Base-by-base conservation (phyloP, 1,284 basidiomycete species). In the Leccinum fuscescens region DNA sequence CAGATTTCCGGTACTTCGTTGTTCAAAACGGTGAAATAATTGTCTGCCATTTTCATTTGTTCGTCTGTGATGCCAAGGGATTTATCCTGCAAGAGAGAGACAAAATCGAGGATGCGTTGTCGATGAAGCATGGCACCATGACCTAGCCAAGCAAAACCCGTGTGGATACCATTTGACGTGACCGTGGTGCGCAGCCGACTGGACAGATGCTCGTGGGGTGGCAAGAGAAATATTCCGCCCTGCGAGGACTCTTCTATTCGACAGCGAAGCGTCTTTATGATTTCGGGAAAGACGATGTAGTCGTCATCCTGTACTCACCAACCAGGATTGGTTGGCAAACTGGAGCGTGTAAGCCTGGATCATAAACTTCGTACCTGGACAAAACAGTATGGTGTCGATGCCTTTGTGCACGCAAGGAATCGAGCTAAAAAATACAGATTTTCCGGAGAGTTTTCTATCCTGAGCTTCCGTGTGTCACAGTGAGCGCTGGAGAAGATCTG, bases 381-480 rank as follows among this genome's bases (percentile, higher is more conserved):
- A 68, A 87, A 89, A 70, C 85, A 89, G 65, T 80, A 84, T 35
- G 74, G 73, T 1, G 85, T 85, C 6, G 70, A 72, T 1, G 78
- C 78, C 56, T 79, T 72, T n/a, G 78, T 74, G 64, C 86, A 90
- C 0, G 82, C 86, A 15, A 86, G 61, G 61, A 82, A 89, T 14
- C 87, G 80, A n/a, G 85, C 86, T 69, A 85, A 80, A 65, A 90
- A 89, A 65, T 84, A 86, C 12, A 81, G 24, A 66, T 89, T 89
- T 35, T 74, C 65, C 0, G 80, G 78, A 3, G 86, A 87, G 66
- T 88, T 89, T 66, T 82, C 70, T 46, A 88, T 82, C 53, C 66
- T 74, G 39, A 89, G 73, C 64, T 78, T 82, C 17, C 69, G 66
- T 27, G 68, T 57, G 7, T 80, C 72, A 65, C 85, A 88, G 14